Base-by-base conservation (phyloP, 2,329 filamentous ascomycete genomes). In the Karstenula rhodostoma region DNA sequence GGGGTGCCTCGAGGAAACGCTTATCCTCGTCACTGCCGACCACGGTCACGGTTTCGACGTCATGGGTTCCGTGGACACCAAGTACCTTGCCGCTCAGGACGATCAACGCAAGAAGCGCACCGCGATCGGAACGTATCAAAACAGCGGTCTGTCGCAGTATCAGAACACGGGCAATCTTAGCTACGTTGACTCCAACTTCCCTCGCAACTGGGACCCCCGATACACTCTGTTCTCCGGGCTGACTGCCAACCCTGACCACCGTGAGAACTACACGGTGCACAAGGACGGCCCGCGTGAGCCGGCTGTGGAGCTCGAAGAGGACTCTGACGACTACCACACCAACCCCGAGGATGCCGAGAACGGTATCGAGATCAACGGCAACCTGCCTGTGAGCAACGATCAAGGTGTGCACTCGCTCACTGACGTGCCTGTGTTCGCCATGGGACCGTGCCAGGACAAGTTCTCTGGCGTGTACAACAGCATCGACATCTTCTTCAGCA, bases 31-130 rank as follows among this genome's bases (percentile, higher is more conserved):
- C 51, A 93, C 92, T 3, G 90, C 92, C n/a, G 92, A 96, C 73
- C 92, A 95, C 82, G 92, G 92, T 44, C 92, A 96, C 80, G 92
- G 92, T 57, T 96, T 96, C 75, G 92, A 94, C 68, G 92, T 96
- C 67, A 94, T 90, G 75, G 92, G 92, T 64, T 89, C 85, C 64
- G 91, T 92, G 50, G 92, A 96, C 73, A 95, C 92, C 19, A 82
- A 90, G 74, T 95, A 94, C 78, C 83, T 94, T 49, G 81, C 85
- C 17, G 84, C 85, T 4, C 86, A 93, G 69, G 78, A 82, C 7
- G 83, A 84, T 19, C 87, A 91, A 74, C 89, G 92, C 68, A 80
- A 86, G 69, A 94, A 93, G 85, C 90, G 92, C 68, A 82, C 85
- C 52, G 92, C 92, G 42, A 82, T 95, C 53, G 92, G 92, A 59